These are phyloP conservation scores for Fistulifera solaris DNA, from an alignment of 108 stramenopile species.

Conservation along the genomic window DNA sequence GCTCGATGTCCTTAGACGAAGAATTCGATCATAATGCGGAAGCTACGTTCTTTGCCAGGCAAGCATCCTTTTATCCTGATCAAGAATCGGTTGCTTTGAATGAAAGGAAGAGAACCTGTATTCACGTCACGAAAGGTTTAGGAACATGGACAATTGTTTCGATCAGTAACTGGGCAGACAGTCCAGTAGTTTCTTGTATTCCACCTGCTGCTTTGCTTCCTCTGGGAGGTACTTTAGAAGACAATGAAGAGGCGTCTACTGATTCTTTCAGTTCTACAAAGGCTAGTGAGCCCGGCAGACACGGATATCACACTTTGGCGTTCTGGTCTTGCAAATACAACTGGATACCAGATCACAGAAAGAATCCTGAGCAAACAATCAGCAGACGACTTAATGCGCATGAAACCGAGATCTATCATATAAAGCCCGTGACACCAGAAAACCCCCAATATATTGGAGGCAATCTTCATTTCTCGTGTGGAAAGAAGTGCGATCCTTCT, in stretches of 20 bases:
- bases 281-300: slow-evolving; percentile 1
- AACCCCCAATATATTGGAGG: slow-evolving; percentile 81
- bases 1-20: neutral
- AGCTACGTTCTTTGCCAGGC: slow-evolving; percentile 33
- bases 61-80: slow-evolving; percentile 25
- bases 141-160: slow-evolving; percentile 82
- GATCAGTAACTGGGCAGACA: slow-evolving; percentile 73
- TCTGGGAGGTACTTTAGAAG: slow-evolving; percentile 17
- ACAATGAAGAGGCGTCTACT: slow-evolving; percentile 3
- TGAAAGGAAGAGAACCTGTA: slow-evolving; percentile 67
- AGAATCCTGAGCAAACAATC: slow-evolving; percentile 25
- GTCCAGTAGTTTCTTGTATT: slow-evolving; percentile 29
- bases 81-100: slow-evolving; percentile 17
- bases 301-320: slow-evolving; percentile 73
- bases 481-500: slow-evolving; percentile 69
- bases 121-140: slow-evolving; percentile 67
- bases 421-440: slow-evolving; percentile 63
- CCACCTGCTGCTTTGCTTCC: slow-evolving; percentile 31
- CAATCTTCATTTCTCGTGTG: slow-evolving; percentile 86
- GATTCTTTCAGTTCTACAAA: neutral
- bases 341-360: slow-evolving; percentile 35
- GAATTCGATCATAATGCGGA: slow-evolving; percentile 27
- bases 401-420: slow-evolving; percentile 80
- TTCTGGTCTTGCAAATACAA: slow-evolving; percentile 81
- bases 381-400: slow-evolving; percentile 56